Evolutionary conservation across 2,329 filamentous ascomycete genomes (phyloP).

Genomic region (Penicillium capsulatum): DNA sequence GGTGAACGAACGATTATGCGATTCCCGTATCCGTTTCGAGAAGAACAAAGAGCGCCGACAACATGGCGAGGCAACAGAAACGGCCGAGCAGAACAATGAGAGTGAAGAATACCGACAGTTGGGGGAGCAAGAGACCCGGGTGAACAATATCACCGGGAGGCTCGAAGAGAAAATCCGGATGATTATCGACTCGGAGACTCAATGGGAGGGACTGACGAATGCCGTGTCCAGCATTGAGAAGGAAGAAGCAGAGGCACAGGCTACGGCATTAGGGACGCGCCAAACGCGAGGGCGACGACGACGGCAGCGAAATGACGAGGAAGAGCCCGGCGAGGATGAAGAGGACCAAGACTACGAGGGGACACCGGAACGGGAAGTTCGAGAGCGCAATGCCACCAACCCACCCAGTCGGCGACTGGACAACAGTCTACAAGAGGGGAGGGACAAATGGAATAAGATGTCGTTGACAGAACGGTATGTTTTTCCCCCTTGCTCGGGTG

Average conservation of each 20-base stretch:
- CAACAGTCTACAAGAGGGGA: constrained; percentile 33
- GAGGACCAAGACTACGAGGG: constrained; percentile 44
- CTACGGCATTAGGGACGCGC: constrained; percentile 31
- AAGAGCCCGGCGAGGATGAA: constrained; percentile 37
- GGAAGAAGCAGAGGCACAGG: constrained; percentile 33
- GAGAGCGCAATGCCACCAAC: constrained; percentile 19
- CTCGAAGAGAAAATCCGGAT: constrained; percentile 57
- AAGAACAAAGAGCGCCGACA: constrained; percentile 31
- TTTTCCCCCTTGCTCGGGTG: too few species aligned
- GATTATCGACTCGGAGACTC: constrained; percentile 54
- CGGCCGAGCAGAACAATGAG: constrained; percentile 21
- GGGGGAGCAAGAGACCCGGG: constrained; percentile 43
- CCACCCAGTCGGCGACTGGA: constrained; percentile 37
- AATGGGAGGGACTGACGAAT: constrained; percentile 43
- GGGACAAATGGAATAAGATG: constrained; percentile 34
- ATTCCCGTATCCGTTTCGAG: constrained; percentile 38
- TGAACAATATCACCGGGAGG: constrained; percentile 50
- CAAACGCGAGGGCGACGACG: constrained; percentile 24
- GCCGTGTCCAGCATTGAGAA: constrained; percentile 43
- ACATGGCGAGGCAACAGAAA: constrained; percentile 5
- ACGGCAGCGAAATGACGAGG: constrained; percentile 25
- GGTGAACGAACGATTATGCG: constrained; percentile 53
- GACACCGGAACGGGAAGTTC: constrained; percentile 35
- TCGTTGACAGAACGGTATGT: constrained; percentile 42
- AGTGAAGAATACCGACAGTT: constrained; percentile 36